phyloP scores from a whole-genome alignment of 2,329 filamentous ascomycete genomes.

The Ilyonectria robusta region DNA sequence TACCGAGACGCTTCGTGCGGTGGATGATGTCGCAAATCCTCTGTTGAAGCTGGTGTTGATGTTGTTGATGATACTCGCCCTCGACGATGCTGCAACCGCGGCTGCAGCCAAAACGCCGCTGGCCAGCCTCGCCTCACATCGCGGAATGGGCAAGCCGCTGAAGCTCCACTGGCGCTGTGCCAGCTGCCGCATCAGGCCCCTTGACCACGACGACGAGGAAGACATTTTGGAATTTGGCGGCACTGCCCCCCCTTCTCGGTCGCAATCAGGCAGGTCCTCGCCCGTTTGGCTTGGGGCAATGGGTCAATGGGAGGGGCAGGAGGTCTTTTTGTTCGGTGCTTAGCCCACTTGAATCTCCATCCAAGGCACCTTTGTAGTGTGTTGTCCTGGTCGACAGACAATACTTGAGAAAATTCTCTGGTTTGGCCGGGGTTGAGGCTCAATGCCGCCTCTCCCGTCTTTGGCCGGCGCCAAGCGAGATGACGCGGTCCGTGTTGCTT shows the following conservation, averaged over 20 bases:
- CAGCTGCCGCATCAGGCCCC: slow-evolving; percentile 49
- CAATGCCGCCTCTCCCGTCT: slow-evolving; percentile 31
- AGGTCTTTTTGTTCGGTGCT: slow-evolving; percentile 34
- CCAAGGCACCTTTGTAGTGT: slow-evolving; percentile 47
- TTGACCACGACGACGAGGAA: slow-evolving; percentile 37
- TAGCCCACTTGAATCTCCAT: slow-evolving; percentile 39
- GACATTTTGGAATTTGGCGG: slow-evolving; percentile 46
- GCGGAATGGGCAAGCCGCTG: slow-evolving; percentile 41
- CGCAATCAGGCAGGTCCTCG: slow-evolving; percentile 45
- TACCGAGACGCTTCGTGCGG: slow-evolving; percentile 26
- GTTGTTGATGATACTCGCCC: slow-evolving; percentile 8
- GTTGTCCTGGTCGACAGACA: slow-evolving; percentile 27
- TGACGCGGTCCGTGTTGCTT: slow-evolving; percentile 37
- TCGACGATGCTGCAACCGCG: slow-evolving; percentile 16
- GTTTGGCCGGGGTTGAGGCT: slow-evolving; percentile 31
- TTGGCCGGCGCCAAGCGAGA: slow-evolving; percentile 46
- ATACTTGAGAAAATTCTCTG: slow-evolving; percentile 42
- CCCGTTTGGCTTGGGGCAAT: slow-evolving; percentile 19
- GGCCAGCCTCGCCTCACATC: slow-evolving; percentile 29
- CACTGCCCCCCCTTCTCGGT: slow-evolving; percentile 38
- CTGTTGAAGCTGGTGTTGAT: slow-evolving; percentile 3
- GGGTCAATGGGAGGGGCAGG: slow-evolving; percentile 21
- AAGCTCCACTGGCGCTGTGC: slow-evolving; percentile 44
- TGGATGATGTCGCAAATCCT: slow-evolving; percentile 24
- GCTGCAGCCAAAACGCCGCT: not conserved